Conservation (phyloP, 768 basidiomycete genomes). For the Mycena epipterygia region DNA sequence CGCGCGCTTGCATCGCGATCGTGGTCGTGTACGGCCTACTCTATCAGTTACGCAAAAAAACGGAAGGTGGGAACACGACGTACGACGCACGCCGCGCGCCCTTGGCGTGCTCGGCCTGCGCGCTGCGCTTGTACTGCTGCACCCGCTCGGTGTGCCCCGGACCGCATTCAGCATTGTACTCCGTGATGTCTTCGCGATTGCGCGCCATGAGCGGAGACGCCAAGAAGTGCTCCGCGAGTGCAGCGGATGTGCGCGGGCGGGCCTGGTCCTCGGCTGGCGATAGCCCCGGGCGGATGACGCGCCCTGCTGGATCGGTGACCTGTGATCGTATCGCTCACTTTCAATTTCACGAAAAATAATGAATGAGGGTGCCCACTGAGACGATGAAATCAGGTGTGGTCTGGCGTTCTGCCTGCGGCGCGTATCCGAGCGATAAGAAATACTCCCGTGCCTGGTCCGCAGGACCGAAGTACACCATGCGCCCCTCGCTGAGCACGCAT, state of each 20-base stretch:
- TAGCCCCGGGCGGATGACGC: slow-evolving; percentile 61
- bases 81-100: slow-evolving; percentile 45
- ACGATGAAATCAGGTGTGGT: slow-evolving; percentile 78
- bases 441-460: slow-evolving; percentile 75
- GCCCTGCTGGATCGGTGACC: slow-evolving; percentile 71
- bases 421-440: slow-evolving; percentile 64
- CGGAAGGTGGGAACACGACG: slow-evolving; percentile 37
- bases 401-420: slow-evolving; percentile 68
- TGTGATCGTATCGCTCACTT: background rate
- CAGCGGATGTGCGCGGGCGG: slow-evolving; percentile 65
- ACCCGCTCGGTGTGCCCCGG: slow-evolving; percentile 57
- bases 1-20: slow-evolving; percentile 46
- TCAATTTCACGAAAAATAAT: background rate
- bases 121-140: slow-evolving; percentile 61
- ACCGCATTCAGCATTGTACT: slow-evolving; percentile 59
- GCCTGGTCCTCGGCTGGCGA: slow-evolving; percentile 44
- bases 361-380: slow-evolving; percentile 42
- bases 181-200: slow-evolving; percentile 62
- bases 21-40: slow-evolving; percentile 38
- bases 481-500: slow-evolving; percentile 81
- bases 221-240: slow-evolving; percentile 67
- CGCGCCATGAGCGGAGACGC: slow-evolving; percentile 52
- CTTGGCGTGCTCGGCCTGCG: slow-evolving; percentile 63
- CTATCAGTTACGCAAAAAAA: background rate
- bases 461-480: slow-evolving; percentile 82